Evolutionary conservation across 148 eudicot genomes (phyloP).

Genomic region (Cornus suecica): DNA sequence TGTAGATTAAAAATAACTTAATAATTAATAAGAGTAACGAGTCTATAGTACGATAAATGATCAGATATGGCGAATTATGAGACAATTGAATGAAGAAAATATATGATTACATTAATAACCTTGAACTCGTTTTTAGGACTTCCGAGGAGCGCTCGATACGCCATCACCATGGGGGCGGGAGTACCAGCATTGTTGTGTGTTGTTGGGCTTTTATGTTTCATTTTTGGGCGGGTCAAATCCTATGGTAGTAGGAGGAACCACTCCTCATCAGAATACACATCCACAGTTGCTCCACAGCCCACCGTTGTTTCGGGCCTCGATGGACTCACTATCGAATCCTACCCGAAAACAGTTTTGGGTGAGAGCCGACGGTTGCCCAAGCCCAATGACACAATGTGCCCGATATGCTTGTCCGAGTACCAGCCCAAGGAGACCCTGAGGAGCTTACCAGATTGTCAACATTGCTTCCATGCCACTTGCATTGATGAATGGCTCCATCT

Average conservation of each 20-base stretch:
- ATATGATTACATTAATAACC: no score
- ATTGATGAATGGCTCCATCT: conserved; percentile 61
- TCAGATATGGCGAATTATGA: no score
- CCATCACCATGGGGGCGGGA: conserved; percentile 29
- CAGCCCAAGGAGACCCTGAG: conserved; percentile 44
- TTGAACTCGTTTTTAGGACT: conserved; percentile 28
- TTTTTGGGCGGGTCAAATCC: conserved; percentile 10
- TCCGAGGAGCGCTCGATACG: conserved; percentile 27
- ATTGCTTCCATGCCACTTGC: conserved; percentile 64
- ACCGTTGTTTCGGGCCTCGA: conserved; percentile 29
- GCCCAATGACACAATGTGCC: conserved; percentile 39
- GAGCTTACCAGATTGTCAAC: conserved; percentile 48
- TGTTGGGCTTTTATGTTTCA: conserved; percentile 21
- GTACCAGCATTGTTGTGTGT: conserved; percentile 21
- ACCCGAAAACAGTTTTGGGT: conserved; percentile 51
- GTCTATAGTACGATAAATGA: no score
- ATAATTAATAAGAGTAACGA: no score
- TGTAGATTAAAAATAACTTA: no score
- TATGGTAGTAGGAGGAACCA: background rate
- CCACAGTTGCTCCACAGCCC: conserved; percentile 18
- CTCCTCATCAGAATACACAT: background rate
- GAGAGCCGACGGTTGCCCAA: conserved; percentile 54
- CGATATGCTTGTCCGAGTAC: conserved; percentile 63
- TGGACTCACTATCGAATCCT: conserved; percentile 42
- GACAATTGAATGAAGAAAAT: no score